Base-by-base conservation (phyloP, 2,329 filamentous ascomycete species). In the Coniochaeta hoffmannii region DNA sequence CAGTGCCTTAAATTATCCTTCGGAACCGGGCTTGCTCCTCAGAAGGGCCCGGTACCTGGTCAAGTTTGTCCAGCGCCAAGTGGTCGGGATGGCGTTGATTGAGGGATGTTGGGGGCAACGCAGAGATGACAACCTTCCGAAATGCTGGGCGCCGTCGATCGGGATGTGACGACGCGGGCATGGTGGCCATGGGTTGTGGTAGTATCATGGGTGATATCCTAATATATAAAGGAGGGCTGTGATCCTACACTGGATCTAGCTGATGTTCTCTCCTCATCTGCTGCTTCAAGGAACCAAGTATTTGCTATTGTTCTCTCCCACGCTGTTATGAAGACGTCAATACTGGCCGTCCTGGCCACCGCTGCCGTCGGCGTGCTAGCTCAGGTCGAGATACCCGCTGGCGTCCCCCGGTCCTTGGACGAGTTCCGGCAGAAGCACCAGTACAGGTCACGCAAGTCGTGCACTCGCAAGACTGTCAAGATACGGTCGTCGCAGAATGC, bases 401-500 rank as follows among this genome's bases (percentile, higher is more conserved):
- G 64, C 34, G 61, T 71, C 49, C 71, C 71, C 4, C 65, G 69
- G 41, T 70, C 66, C 19, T 56, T 71, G 6, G 56, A 64, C 22
- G 71, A 74, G 56, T 74, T 74, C 61, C 63, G 71, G 10, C 62
- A 63, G 44, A 71, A 69, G 58, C 69, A 73, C 55, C 72, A 71
- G 1, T 71, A 72, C 58, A 60, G 62, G 56, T 57, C 62, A 6
- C 61, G 61, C 10, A 56, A 54, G 7, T 55, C 54, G 9, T 58
- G 57, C 12, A 53, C 55, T 30, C 65, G 71, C 30, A 65, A 60
- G 31, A 61, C 67, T 7, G 69, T 82, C 57, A 77, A 71, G 2
- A 81, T 83, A 53, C 73, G 80, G 7, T 62, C 77, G 1, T 85
- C 80, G 0, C 68, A 66, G 54, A 73, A 78, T 53, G 79, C 82